These are phyloP conservation scores for Pythium brassicae DNA, from an alignment of 352 stramenopile species.

Conservation along the genomic window DNA sequence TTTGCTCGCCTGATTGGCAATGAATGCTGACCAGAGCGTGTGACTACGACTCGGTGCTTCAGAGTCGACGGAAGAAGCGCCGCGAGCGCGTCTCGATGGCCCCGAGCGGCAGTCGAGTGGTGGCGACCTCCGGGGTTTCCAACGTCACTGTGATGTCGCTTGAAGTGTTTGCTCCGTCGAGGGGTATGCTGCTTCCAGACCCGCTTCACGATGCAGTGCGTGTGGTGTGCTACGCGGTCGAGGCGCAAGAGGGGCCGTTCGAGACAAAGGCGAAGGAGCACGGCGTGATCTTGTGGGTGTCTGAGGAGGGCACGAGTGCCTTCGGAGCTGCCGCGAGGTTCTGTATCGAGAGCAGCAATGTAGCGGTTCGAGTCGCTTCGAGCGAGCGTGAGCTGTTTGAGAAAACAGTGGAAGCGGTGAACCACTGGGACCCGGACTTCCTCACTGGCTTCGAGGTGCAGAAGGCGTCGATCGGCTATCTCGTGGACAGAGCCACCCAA, in stretches of 20 bases:
- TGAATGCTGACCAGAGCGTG: background rate
- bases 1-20: background rate
- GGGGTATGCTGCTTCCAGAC: constrained; percentile 62
- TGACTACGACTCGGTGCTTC: background rate
- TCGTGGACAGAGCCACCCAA: constrained; percentile 58
- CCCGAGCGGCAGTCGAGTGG: constrained; percentile 6
- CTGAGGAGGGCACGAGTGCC: constrained; percentile 15
- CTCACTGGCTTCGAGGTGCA: constrained; percentile 87
- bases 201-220: constrained; percentile 60
- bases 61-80: constrained; percentile 1
- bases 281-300: constrained; percentile 40
- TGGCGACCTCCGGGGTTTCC: constrained; percentile 28
- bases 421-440: constrained; percentile 85
- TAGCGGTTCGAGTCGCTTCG: constrained; percentile 23
- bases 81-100: constrained; percentile 1
- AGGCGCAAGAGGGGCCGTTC: constrained; percentile 65
- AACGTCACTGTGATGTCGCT: constrained; percentile 82
- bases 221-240: constrained; percentile 61
- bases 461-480: constrained; percentile 69
- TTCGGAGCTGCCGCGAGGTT: constrained; percentile 17
- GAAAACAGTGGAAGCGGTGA: constrained; percentile 49
- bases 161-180: constrained; percentile 61
- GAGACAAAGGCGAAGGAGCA: constrained; percentile 43
- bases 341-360: constrained; percentile 30
- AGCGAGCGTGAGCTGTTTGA: constrained; percentile 62